Evolutionary conservation across 768 basidiomycete species (phyloP), one percentile per base, ranked within the genome.

Genomic region (Naganishia kalamii): DNA sequence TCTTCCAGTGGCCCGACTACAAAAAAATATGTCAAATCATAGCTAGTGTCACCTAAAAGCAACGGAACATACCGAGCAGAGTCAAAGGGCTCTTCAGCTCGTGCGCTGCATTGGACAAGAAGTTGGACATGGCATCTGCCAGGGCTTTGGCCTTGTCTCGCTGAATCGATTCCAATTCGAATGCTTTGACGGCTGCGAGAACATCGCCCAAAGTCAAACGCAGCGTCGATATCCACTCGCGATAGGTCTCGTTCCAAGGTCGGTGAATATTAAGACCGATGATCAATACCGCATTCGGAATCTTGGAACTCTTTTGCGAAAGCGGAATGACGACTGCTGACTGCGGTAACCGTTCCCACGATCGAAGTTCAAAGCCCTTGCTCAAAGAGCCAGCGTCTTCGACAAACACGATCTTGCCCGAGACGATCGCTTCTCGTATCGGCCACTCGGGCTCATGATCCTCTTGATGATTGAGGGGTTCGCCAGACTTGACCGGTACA

Each of bases 61-160:
- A n/a, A n/a, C n/a, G n/a, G n/a, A n/a, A n/a, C n/a, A n/a, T n/a
- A n/a, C n/a, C n/a, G n/a, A n/a, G 66, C 17, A 77, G 65, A 0
- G 76, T 73, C 21, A 77, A 68, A 11, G 76, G 76, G 49, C 68
- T 69, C 35, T 71, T 60, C 0, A 77, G 65, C 47, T 77, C 74
- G 54, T 77, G 73, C 5, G 76, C 74, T 3, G 74, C 74, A 23
- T 73, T 73, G 19, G 69, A 60, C 62, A 77, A 72, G 72, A 74
- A 77, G 10, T 71, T 70, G 8, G 68, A 64, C 65, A 74, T 75
- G 33, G 74, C 73, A 29, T 62, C 62, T 43, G 74, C 74, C 71
- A 77, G 71, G 43, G 59, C 48, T 29, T 51, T 49, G 6, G 54
- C 62, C 17, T 33, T 40, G n/a, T 46, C 41, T 21, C 47, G 48